Percentiles rank a stretch among this genome's conserved stretches.
Evolutionary conservation across 805 yeast species (phyloP).

Genomic region (Saccharomycopsis lassenensis): DNA sequence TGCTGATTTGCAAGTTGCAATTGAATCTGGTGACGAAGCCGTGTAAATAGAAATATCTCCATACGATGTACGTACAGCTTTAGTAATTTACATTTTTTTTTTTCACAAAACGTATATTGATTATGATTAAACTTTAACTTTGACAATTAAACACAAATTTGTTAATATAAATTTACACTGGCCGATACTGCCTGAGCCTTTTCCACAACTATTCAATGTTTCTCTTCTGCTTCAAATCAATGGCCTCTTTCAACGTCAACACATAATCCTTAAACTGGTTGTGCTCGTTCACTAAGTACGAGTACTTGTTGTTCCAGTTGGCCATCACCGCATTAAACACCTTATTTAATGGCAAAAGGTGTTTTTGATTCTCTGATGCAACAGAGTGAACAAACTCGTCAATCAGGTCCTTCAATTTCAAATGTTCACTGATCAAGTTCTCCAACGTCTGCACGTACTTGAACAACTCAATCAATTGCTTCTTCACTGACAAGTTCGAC

Average conservation of each 20-base stretch:
- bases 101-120: background rate
- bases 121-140: background rate
- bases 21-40: background rate
- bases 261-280: slow-evolving; percentile 26
- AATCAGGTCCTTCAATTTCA: slow-evolving; percentile 28
- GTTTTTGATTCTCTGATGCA: slow-evolving; percentile 8
- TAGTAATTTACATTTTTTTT: background rate
- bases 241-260: slow-evolving; percentile 25
- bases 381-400: slow-evolving; percentile 23
- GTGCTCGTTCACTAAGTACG: slow-evolving; percentile 27
- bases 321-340: slow-evolving; percentile 23
- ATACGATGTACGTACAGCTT: no score
- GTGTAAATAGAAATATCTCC: background rate
- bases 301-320: slow-evolving; percentile 33
- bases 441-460: slow-evolving; percentile 31
- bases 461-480: slow-evolving; percentile 31
- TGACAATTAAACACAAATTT: background rate
- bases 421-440: slow-evolving; percentile 33
- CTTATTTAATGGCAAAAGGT: slow-evolving; percentile 10
- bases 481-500: slow-evolving; percentile 20
- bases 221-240: slow-evolving; percentile 16
- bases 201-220: background rate
- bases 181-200: no score
- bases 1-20: slow-evolving; percentile 6
- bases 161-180: no score